Evolutionary conservation across 768 basidiomycete genomes (phyloP).

Genomic region (Boletus rex-veris): DNA sequence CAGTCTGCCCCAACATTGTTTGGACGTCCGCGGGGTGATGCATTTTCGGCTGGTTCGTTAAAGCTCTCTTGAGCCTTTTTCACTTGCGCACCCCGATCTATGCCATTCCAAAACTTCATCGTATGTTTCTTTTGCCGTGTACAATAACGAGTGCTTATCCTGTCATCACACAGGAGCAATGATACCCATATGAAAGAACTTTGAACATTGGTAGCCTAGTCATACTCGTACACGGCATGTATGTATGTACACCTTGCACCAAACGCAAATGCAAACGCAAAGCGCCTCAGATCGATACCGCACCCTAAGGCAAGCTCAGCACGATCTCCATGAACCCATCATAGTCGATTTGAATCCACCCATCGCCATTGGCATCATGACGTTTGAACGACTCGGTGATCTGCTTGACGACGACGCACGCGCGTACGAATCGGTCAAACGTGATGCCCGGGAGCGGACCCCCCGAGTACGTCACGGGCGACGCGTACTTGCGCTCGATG

Average conservation of each 20-base stretch:
- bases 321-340: constrained; percentile 54
- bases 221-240: constrained; percentile 2
- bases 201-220: background rate
- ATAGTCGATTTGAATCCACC: constrained; percentile 51
- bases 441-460: constrained; percentile 57
- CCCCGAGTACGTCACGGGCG: constrained; percentile 33
- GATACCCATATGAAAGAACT: background rate
- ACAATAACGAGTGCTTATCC: background rate
- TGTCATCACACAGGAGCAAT: background rate
- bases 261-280: no score
- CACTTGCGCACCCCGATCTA: background rate
- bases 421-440: constrained; percentile 85
- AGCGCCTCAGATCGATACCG: no score
- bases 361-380: constrained; percentile 61
- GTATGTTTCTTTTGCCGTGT: background rate
- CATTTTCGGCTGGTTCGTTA: constrained; percentile 25
- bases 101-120: background rate
- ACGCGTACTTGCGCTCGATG: constrained; percentile 74
- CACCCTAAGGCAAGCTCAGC: constrained; percentile 35
- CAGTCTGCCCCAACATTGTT: constrained; percentile 22
- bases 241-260: background rate
- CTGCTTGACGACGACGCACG: constrained; percentile 80
- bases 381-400: constrained; percentile 66
- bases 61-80: constrained; percentile 12
- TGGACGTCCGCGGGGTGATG: constrained; percentile 32